These are phyloP conservation scores for Astrephomene gubernaculifera DNA, from an alignment of 139 green algal genomes.

Conservation along the genomic window DNA sequence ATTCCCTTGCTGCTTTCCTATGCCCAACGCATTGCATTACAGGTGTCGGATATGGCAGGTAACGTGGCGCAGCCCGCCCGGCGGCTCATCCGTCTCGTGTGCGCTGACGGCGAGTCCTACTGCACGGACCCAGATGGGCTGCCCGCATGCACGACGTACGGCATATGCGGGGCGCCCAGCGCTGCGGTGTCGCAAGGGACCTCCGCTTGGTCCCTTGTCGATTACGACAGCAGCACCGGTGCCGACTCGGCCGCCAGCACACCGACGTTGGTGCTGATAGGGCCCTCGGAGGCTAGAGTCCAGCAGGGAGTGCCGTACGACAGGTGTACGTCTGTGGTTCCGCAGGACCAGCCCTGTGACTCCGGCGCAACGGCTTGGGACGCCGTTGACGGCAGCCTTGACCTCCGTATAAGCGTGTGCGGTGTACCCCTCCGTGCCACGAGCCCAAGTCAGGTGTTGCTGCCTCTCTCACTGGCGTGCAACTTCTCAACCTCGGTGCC, in stretches of 20 bases:
- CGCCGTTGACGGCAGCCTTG: slow-evolving; percentile 52
- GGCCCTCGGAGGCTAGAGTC: slow-evolving; percentile 27
- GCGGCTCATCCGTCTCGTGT: slow-evolving; percentile 49
- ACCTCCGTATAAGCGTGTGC: slow-evolving; percentile 50
- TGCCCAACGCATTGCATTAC: no score
- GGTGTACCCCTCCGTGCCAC: slow-evolving; percentile 13
- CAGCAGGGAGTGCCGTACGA: slow-evolving; percentile 45
- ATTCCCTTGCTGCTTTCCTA: no score
- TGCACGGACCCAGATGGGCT: slow-evolving; percentile 41
- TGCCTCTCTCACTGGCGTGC: slow-evolving; percentile 53
- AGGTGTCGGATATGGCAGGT: slow-evolving; percentile 42
- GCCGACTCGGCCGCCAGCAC: not conserved
- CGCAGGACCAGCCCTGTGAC: slow-evolving; percentile 49
- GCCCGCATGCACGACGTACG: slow-evolving; percentile 38
- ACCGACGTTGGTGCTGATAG: slow-evolving; percentile 43
- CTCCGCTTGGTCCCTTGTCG: not conserved
- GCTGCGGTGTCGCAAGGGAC: not conserved
- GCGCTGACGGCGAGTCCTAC: slow-evolving; percentile 11
- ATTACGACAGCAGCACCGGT: not conserved
- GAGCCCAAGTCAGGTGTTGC: not conserved
- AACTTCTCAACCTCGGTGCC: slow-evolving; percentile 21
- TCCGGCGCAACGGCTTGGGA: slow-evolving; percentile 48
- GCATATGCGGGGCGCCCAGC: slow-evolving; percentile 28
- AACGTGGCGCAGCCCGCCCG: slow-evolving; percentile 51
- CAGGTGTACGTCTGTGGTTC: slow-evolving; percentile 40